These are phyloP conservation scores for Cylindricascospora bacillispora DNA, from an alignment of 1,139 yeast genomes.

Conservation along the genomic window DNA sequence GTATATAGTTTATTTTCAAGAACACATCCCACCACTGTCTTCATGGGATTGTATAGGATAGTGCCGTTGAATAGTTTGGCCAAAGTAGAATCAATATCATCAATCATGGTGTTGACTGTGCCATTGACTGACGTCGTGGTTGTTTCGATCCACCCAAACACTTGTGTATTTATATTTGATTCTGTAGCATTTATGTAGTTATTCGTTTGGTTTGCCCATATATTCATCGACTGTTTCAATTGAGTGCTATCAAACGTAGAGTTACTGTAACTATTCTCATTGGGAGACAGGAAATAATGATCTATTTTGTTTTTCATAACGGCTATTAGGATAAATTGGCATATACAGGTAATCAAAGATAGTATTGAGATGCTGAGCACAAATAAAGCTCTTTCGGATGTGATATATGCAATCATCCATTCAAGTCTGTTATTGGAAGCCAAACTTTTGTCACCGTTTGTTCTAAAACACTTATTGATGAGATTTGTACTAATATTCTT, in stretches of 20 bases:
- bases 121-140: constrained; percentile 43
- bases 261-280: background rate
- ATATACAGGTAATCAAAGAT: constrained; percentile 36
- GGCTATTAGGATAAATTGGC: constrained; percentile 35
- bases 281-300: background rate
- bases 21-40: constrained; percentile 61
- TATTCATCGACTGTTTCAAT: constrained; percentile 9
- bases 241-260: background rate
- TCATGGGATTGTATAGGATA: constrained; percentile 50
- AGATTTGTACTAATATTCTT: constrained; percentile 10
- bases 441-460: constrained; percentile 4
- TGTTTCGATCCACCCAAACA: constrained; percentile 53
- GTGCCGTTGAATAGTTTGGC: constrained; percentile 53
- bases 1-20: constrained; percentile 57
- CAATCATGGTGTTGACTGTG: constrained; percentile 40
- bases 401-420: constrained; percentile 42
- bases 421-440: constrained; percentile 16
- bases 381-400: constrained; percentile 35
- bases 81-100: constrained; percentile 42
- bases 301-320: constrained; percentile 15
- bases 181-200: constrained; percentile 33
- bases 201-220: constrained; percentile 46
- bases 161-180: constrained; percentile 39
- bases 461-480: constrained; percentile 13
- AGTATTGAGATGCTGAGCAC: constrained; percentile 35